Base-by-base conservation (phyloP, 768 basidiomycete species). In the Chlorophyllum brunneum region DNA sequence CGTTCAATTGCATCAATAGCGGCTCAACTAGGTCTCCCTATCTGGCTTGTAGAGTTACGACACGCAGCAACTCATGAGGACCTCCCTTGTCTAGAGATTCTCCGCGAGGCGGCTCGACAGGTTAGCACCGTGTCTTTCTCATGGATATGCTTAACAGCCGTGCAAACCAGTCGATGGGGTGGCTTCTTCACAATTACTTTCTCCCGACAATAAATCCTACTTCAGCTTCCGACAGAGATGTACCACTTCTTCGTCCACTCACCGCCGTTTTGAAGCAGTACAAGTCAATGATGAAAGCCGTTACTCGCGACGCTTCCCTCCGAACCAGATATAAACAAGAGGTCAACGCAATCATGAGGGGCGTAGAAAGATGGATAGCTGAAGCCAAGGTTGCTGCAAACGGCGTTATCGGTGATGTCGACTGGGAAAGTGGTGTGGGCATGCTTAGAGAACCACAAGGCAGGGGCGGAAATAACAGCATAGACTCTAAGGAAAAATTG, bases 21-120 rank as follows among this genome's bases (percentile, higher is more conserved):
- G 1, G 73, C 77, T 2, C 90, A 95, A 61, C 78, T 99, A 9
- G 86, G 87, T 0, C 73, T 99, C 1, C 95, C 97, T 0, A 69
- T 77, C 0, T 94, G 89, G 86, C 75, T 98, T 8, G 94, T 99
- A 10, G 92, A 95, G 58, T 74, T 98, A 9, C 78, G 97, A 34
- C 97, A 98, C 70, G 91, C 92, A 23, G 91, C 92, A 10, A 99
- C 97, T 1, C 97, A 98, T 61, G 95, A 98, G 62, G 92, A 95
- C 55, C 70, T 98, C 10, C 97, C 95, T 0, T 86, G 86, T 57
- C 72, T 98, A 8, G 82, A 85, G 48, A 67, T 94, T 4, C 75
- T 97, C 15, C 79, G 87, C 48, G 83, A 90, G 54, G 93, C 85
- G 0, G 81, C 85, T 27, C 73, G 76, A 50, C 86, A 95, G 79